phyloP scores from a whole-genome alignment of 2,329 filamentous ascomycete species.

The Parasarocladium wereldwijsianum region DNA sequence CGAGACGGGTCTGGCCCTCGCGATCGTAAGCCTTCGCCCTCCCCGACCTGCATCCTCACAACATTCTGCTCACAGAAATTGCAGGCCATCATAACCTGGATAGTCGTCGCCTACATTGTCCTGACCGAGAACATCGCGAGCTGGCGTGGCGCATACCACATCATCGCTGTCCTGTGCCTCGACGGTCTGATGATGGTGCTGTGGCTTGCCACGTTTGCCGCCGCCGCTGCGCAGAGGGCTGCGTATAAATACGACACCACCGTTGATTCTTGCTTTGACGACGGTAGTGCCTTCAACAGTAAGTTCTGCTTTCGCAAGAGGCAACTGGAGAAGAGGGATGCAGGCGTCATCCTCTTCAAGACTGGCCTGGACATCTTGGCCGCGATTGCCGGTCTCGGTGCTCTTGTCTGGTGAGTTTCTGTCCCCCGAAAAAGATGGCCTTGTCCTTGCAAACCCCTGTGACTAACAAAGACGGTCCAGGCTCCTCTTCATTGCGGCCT shows the following conservation, averaged over 20 bases:
- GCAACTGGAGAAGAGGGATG: constrained; percentile 11
- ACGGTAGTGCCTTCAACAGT: constrained; percentile 25
- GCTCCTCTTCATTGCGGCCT: constrained; percentile 22
- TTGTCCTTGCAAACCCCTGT: too few relatives aligned
- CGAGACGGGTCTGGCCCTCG: constrained; percentile 23
- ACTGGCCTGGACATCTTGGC: constrained; percentile 20
- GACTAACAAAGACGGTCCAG: too few relatives aligned
- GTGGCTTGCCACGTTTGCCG: constrained; percentile 29
- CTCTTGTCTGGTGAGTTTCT: constrained; percentile 23
- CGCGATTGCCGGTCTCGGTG: constrained; percentile 27
- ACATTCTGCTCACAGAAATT: constrained; percentile 6
- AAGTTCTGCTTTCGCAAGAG: constrained; percentile 19
- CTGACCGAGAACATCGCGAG: constrained; percentile 23
- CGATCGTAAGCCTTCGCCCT: constrained; percentile 18
- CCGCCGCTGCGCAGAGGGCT: constrained; percentile 23
- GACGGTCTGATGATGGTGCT: constrained; percentile 29
- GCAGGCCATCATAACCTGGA: constrained; percentile 30
- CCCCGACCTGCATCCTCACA: background rate
- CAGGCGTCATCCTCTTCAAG: constrained; percentile 18
- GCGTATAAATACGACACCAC: constrained; percentile 17
- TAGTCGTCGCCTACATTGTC: constrained; percentile 25
- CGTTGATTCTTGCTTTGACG: constrained; percentile 17
- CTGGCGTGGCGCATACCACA: constrained; percentile 23
- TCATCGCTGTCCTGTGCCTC: constrained; percentile 27
- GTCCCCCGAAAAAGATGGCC: too few relatives aligned